phyloP scores from a whole-genome alignment of 1,284 basidiomycete genomes.

The Kalmanozyma brasiliensis region DNA sequence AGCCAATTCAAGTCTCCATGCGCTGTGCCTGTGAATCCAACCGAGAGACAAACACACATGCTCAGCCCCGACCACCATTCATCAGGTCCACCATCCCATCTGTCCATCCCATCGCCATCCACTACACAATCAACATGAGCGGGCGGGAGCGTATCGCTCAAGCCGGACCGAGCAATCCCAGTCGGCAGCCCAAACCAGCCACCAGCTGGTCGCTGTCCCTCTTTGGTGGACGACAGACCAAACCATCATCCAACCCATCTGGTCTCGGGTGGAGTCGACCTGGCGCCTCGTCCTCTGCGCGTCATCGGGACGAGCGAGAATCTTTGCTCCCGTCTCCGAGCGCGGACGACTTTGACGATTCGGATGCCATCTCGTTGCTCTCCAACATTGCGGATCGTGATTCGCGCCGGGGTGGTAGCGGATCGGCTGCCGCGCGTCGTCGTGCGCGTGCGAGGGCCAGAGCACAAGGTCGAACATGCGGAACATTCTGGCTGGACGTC shows the following conservation, averaged over 20 bases:
- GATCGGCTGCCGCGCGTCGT: conserved; percentile 22
- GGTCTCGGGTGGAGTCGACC: conserved; percentile 25
- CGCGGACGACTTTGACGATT: conserved; percentile 54
- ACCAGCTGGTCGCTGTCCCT: conserved; percentile 35
- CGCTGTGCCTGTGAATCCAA: conserved; percentile 7
- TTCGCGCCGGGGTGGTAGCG: conserved; percentile 20
- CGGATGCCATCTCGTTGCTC: conserved; percentile 59
- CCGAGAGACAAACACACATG: conserved; percentile 5
- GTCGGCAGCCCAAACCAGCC: conserved; percentile 2
- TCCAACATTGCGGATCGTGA: conserved; percentile 56
- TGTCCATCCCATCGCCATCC: not conserved
- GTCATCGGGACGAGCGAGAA: conserved; percentile 22
- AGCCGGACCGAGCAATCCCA: conserved; percentile 19
- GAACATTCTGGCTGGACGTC: conserved; percentile 22
- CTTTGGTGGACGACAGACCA: conserved; percentile 25
- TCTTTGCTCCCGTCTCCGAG: conserved; percentile 14
- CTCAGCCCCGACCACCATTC: not conserved
- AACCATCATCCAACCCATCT: not conserved
- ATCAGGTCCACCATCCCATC: not conserved
- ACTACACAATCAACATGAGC: conserved; percentile 5
- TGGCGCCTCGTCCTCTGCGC: conserved; percentile 5
- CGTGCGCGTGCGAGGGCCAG: conserved; percentile 25
- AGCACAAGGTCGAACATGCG: conserved; percentile 33
- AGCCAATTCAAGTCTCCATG: too few relatives aligned
- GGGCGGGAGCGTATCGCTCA: conserved; percentile 1